Percentiles rank a stretch among this genome's conserved stretches.
phyloP scores from a whole-genome alignment of 2,329 filamentous ascomycete species.

The Neofusicoccum sp. region DNA sequence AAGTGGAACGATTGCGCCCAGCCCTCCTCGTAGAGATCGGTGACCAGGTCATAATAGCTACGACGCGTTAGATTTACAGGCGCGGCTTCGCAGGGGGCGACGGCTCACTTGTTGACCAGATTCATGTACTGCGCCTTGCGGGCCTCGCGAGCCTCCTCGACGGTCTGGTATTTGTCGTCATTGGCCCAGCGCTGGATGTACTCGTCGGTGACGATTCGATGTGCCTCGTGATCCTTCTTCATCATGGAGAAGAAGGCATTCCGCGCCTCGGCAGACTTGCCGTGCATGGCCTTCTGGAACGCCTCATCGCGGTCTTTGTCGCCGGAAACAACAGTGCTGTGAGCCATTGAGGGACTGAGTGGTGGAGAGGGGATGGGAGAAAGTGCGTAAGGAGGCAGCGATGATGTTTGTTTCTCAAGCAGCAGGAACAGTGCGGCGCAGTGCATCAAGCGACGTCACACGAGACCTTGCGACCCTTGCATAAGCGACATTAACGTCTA shows the following conservation, averaged over 20 bases:
- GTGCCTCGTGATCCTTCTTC: conserved; percentile 73
- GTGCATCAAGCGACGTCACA: background rate
- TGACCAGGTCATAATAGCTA: conserved; percentile 96
- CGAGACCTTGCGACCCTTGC: background rate
- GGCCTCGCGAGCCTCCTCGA: conserved; percentile 74
- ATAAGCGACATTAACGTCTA: background rate
- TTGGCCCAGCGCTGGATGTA: conserved; percentile 98
- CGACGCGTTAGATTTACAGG: conserved; percentile 28
- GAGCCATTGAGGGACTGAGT: no score
- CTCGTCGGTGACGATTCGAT: conserved; percentile 79
- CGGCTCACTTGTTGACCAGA: conserved; percentile 78
- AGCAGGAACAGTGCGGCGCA: background rate
- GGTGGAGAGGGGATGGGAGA: background rate
- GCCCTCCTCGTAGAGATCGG: conserved; percentile 93
- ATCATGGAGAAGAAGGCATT: conserved; percentile 82
- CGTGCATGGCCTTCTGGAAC: conserved; percentile 88
- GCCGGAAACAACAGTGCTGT: conserved; percentile 66
- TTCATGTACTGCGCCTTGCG: conserved; percentile 87
- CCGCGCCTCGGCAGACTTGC: conserved; percentile 63
- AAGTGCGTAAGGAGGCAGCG: no score
- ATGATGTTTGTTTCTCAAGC: no score
- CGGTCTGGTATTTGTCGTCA: conserved; percentile 73
- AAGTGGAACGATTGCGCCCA: conserved; percentile 98
- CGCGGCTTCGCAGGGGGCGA: conserved; percentile 34
- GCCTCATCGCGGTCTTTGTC: conserved; percentile 81